Conservation (phyloP, 441 rosid genomes). For the Monsonia emarginata region DNA sequence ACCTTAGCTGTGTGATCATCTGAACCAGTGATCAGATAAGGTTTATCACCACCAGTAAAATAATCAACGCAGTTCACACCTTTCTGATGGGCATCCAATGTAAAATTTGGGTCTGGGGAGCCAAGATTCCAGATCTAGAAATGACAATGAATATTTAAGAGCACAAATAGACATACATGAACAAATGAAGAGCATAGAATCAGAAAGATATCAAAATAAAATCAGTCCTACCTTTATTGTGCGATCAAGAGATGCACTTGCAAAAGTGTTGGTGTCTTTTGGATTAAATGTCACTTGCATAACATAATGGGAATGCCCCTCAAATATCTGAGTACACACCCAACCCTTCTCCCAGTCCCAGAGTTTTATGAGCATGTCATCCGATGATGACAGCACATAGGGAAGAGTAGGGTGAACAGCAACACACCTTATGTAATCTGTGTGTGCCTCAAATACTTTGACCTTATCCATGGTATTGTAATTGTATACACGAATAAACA, state of each 20-base stretch:
- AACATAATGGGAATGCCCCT: slow-evolving; percentile 84
- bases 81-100: slow-evolving; percentile 84
- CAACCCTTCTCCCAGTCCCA: slow-evolving; percentile 98
- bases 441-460: slow-evolving; percentile 76
- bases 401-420: slow-evolving; percentile 75
- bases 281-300: slow-evolving; percentile 77
- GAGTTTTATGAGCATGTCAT: slow-evolving; percentile 77
- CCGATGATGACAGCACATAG: slow-evolving; percentile 66
- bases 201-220: slow-evolving; percentile 3
- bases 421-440: slow-evolving; percentile 69
- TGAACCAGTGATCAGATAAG: slow-evolving; percentile 83
- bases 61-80: slow-evolving; percentile 91
- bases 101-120: slow-evolving; percentile 85
- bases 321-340: slow-evolving; percentile 66
- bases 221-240: slow-evolving; percentile 50
- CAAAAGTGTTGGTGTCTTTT: slow-evolving; percentile 57
- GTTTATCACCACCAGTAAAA: slow-evolving; percentile 83
- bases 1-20: slow-evolving; percentile 99
- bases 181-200: slow-evolving; percentile 11
- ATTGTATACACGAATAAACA: slow-evolving; percentile 57
- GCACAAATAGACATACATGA: slow-evolving; percentile 8
- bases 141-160: slow-evolving; percentile 2
- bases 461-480: slow-evolving; percentile 67
- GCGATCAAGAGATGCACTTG: slow-evolving; percentile 86
- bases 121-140: slow-evolving; percentile 90